Evolutionary conservation across 1,284 basidiomycete genomes (phyloP).

Genomic region (Ustilago loliicola): DNA sequence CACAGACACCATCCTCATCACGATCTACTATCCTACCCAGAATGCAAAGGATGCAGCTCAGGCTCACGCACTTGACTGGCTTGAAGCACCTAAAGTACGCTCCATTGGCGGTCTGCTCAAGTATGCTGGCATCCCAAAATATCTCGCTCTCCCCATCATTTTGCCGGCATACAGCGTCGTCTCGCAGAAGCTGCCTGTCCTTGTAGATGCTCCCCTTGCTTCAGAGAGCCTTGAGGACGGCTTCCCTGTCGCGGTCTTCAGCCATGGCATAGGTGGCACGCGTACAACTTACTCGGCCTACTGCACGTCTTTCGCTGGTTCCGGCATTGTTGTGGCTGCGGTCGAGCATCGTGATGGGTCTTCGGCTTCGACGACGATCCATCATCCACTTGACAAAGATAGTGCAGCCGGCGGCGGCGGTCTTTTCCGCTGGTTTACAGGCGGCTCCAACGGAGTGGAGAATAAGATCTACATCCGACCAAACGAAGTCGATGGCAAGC

Average conservation of each 20-base stretch:
- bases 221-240: slow-evolving; percentile 8
- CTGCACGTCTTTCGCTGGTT: slow-evolving; percentile 50
- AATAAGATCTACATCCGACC: slow-evolving; percentile 54
- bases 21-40: slow-evolving; percentile 61
- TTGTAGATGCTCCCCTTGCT: slow-evolving; percentile 30
- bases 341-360: slow-evolving; percentile 65
- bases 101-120: slow-evolving; percentile 60
- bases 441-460: slow-evolving; percentile 28
- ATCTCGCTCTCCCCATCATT: slow-evolving; percentile 54
- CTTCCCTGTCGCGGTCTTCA: slow-evolving; percentile 60
- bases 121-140: slow-evolving; percentile 59
- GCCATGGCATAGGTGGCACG: slow-evolving; percentile 62
- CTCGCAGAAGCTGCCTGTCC: slow-evolving; percentile 40
- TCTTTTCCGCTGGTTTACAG: slow-evolving; percentile 28
- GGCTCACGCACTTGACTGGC: slow-evolving; percentile 36
- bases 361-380: slow-evolving; percentile 46
- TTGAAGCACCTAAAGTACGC: slow-evolving; percentile 46
- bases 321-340: slow-evolving; percentile 61
- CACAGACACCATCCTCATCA: slow-evolving; percentile 57
- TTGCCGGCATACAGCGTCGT: slow-evolving; percentile 53
- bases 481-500: slow-evolving; percentile 46
- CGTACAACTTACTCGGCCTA: slow-evolving; percentile 59
- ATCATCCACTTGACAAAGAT: slow-evolving; percentile 21
- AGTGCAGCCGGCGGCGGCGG: slow-evolving; percentile 6
- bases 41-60: not conserved